Base-by-base conservation (phyloP, 2,329 filamentous ascomycete species). In the Pseudocercospora ulei region DNA sequence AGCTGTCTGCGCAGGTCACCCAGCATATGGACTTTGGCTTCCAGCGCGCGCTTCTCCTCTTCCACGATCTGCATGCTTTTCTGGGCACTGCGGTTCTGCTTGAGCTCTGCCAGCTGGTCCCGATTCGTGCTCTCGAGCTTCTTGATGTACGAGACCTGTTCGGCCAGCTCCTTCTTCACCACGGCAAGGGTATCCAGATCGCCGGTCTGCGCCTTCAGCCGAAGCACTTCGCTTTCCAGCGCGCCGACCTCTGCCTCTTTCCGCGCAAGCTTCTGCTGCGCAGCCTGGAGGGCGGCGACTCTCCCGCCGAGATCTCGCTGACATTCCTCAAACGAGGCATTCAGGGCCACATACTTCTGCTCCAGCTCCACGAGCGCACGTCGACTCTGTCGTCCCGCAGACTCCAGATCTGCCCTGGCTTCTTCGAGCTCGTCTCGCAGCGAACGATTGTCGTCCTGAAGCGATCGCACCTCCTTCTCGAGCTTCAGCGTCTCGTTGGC, bases 11-110 rank as follows among this genome's bases (percentile, higher is more conserved):
- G 77, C 6, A 94, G 56, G 7, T 75, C 70, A 41, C 83, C 76
- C 61, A 88, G 80, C 23, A 80, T 69, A 44, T 84, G 77, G 1
- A 98, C 60, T 55, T 78, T 84, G 19, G 78, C 76, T 59, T 90
- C 80, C 13, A 98, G 65, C 0, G 77, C 75, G 46, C 83, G 72
- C 67, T 96, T 96, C 65, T 98, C 86, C 60, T 98, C 90, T 58
- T 98, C 86, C 0, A 96, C 82, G 2, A 98, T 75, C 56, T 94
- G 84, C 1, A 94, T 79, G n/a, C 82, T 84, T 62, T 83, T 88
- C 59, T 86, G 79, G 3, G 80, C 65, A 50, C 86, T 82, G 8
- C 86, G 79, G 23, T 92, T 71, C 50, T 86, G 80, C 52, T 82
- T 84, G 22, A 98, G 65, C 58, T 98, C 88, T 0, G 71, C 63